These are phyloP conservation scores for Ogataea ramenticola DNA, from an alignment of 805 yeast genomes.

Conservation along the genomic window DNA sequence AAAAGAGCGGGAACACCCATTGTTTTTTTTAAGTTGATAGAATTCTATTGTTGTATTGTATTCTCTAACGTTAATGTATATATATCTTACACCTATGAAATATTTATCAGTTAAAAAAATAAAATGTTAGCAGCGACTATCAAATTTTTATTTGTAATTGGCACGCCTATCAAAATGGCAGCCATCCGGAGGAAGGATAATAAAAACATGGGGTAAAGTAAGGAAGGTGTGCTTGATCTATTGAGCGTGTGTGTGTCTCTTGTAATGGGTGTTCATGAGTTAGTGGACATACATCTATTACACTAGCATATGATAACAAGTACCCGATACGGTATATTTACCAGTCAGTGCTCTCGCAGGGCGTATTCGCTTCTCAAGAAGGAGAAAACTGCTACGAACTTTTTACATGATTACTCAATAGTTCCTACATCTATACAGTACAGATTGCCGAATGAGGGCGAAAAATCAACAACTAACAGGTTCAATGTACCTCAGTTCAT, in stretches of 20 bases:
- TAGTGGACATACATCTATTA: too few relatives aligned
- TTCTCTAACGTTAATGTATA: too few relatives aligned
- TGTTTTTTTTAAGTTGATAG: background rate
- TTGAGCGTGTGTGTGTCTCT: too few relatives aligned
- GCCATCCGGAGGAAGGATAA: too few relatives aligned
- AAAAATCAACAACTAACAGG: slow-evolving; percentile 11
- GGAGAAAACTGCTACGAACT: slow-evolving; percentile 1
- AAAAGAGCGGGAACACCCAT: slow-evolving; percentile 98
- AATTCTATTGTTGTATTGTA: too few relatives aligned
- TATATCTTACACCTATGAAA: too few relatives aligned
- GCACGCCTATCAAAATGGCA: too few relatives aligned
- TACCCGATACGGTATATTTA: background rate
- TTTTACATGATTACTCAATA: slow-evolving; percentile 28
- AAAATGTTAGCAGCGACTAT: too few relatives aligned
- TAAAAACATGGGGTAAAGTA: too few relatives aligned
- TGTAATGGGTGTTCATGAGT: too few relatives aligned
- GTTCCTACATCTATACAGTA: slow-evolving; percentile 23
- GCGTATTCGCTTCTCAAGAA: background rate
- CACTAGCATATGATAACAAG: background rate
- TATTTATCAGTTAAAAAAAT: too few relatives aligned
- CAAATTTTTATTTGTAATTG: background rate
- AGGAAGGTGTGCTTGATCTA: too few relatives aligned
- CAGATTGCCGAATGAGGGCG: slow-evolving; percentile 20
- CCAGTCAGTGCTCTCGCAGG: background rate
- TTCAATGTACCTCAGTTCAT: slow-evolving; percentile 17